phyloP scores from a whole-genome alignment of 2,329 filamentous ascomycete species.

The Ophiostoma ulmi region DNA sequence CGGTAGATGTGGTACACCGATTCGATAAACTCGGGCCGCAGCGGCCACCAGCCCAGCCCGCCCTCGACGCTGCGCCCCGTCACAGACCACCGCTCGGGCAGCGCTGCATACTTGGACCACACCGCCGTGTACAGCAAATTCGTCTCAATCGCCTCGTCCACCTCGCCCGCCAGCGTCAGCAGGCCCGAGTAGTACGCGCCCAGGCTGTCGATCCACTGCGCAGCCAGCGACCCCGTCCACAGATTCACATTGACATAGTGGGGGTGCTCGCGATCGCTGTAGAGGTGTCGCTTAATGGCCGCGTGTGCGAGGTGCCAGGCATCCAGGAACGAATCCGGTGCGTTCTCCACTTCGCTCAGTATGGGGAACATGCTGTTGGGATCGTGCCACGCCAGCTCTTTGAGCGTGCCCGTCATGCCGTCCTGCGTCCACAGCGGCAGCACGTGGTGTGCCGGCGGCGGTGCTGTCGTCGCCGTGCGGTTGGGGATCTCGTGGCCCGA shows the following conservation, averaged over 20 bases:
- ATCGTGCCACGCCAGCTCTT: constrained; percentile 48
- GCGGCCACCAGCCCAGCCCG: constrained; percentile 89
- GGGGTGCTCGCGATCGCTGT: constrained; percentile 75
- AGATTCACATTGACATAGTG: constrained; percentile 91
- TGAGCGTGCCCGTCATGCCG: neutral
- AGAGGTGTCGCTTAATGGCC: constrained; percentile 86
- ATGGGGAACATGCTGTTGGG: constrained; percentile 59
- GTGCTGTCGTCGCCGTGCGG: constrained; percentile 31
- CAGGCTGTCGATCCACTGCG: constrained; percentile 93
- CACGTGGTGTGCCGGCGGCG: constrained; percentile 11
- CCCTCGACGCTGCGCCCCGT: constrained; percentile 77
- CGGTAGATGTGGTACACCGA: constrained; percentile 95
- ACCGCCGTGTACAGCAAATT: constrained; percentile 87
- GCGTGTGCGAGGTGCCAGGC: constrained; percentile 83
- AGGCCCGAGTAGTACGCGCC: constrained; percentile 93
- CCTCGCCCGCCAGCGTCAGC: constrained; percentile 75
- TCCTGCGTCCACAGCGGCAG: constrained; percentile 15
- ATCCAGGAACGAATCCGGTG: constrained; percentile 70
- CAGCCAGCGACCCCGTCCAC: constrained; percentile 77
- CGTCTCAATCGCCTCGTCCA: constrained; percentile 85
- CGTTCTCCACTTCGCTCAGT: constrained; percentile 60
- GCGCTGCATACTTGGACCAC: constrained; percentile 89
- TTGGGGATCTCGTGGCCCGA: constrained; percentile 66
- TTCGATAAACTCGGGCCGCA: constrained; percentile 93
- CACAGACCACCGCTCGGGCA: constrained; percentile 92